Conservation (phyloP, 2,329 filamentous ascomycete species). For the Pseudogymnoascus sp. region DNA sequence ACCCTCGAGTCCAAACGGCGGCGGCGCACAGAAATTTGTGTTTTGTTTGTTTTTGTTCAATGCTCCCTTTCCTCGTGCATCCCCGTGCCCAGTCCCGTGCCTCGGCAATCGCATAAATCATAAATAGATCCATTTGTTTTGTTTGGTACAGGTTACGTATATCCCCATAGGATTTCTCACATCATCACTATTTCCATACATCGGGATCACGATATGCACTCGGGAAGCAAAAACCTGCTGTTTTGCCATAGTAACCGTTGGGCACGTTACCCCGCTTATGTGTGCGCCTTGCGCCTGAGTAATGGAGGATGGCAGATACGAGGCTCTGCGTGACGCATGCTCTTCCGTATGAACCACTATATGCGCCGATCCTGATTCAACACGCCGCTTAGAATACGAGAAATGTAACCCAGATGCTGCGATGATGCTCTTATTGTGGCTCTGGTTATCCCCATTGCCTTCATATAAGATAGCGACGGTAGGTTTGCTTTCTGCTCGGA, state of each 20-base stretch:
- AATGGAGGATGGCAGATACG: background rate
- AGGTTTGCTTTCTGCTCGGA: background rate
- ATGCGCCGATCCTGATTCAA: background rate
- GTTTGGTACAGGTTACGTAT: constrained; percentile 3
- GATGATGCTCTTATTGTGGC: constrained; percentile 5
- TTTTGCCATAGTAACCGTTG: background rate
- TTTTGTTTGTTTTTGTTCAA: background rate
- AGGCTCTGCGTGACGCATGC: background rate
- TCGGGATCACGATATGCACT: background rate
- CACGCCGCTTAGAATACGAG: background rate
- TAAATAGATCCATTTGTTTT: background rate
- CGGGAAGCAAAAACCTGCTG: background rate
- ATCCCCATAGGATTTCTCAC: background rate
- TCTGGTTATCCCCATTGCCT: background rate
- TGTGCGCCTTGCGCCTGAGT: background rate
- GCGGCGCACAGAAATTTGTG: background rate
- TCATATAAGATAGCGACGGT: constrained; percentile 1
- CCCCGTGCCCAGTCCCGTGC: background rate
- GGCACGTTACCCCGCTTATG: constrained; percentile 7
- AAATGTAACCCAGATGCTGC: background rate
- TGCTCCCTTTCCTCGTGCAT: background rate
- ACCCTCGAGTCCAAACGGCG: background rate
- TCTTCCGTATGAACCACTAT: background rate
- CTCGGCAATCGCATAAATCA: background rate
- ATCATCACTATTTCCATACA: background rate